Conservation (phyloP, 768 basidiomycete genomes). For the Tylopilus sp. region DNA sequence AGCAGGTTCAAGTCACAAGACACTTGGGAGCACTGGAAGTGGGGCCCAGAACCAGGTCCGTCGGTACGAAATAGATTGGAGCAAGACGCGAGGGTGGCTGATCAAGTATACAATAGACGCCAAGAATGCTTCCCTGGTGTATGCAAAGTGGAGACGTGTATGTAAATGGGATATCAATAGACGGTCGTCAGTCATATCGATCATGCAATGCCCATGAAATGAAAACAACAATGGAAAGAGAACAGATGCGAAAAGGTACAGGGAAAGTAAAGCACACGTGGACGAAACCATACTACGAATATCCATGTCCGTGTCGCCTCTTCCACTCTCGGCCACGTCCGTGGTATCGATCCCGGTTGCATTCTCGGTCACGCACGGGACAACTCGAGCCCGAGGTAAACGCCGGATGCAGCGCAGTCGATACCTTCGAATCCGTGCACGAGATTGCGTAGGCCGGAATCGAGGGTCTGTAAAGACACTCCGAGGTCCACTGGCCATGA, state of each 20-base stretch:
- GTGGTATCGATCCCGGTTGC: slow-evolving; percentile 14
- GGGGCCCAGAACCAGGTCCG: no score
- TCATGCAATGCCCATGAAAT: neutral
- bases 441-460: slow-evolving; percentile 32
- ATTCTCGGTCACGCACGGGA: slow-evolving; percentile 18
- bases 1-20: no score
- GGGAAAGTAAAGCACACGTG: no score
- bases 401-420: slow-evolving; percentile 32
- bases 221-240: neutral
- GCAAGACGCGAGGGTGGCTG: neutral
- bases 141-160: neutral
- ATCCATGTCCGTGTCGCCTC: slow-evolving; percentile 14
- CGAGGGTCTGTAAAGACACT: slow-evolving; percentile 29
- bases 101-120: neutral
- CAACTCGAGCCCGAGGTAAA: slow-evolving; percentile 26
- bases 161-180: neutral
- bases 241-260: no score
- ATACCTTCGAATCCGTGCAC: slow-evolving; percentile 32
- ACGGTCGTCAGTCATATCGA: neutral
- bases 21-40: no score
- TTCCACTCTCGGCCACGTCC: slow-evolving; percentile 10
- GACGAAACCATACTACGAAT: no score
- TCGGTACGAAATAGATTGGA: neutral
- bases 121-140: neutral
- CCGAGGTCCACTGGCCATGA: slow-evolving; percentile 9